A percentile compares a stretch with the other conserved stretches of the same genome.
Conservation (phyloP, 805 yeast species). For the Starmerella kuoi region DNA sequence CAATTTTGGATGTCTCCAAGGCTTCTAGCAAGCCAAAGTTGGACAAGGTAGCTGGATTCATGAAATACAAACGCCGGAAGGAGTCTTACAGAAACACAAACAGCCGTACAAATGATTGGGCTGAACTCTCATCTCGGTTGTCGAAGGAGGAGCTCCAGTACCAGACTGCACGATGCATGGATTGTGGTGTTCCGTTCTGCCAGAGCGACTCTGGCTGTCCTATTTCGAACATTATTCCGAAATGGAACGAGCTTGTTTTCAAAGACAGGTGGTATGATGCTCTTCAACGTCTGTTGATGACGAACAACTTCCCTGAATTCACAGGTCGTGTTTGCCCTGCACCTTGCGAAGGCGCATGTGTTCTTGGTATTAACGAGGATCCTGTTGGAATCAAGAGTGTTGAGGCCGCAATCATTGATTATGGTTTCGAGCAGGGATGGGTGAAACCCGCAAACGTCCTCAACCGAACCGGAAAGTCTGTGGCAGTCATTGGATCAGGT, state of each 20-base stretch:
- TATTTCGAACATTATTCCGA: slow-evolving; percentile 90
- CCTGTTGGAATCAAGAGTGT: slow-evolving; percentile 95
- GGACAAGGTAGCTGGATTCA: slow-evolving; percentile 80
- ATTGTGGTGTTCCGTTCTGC: slow-evolving; percentile 99
- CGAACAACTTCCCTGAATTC: slow-evolving; percentile 97
- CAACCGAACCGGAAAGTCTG: slow-evolving; percentile 67
- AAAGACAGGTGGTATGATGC: slow-evolving; percentile 93
- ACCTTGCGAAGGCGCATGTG: slow-evolving; percentile 97
- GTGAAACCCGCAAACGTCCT: slow-evolving; percentile 71
- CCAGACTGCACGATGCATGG: slow-evolving; percentile 98
- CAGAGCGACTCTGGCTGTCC: slow-evolving; percentile 98
- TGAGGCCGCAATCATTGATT: slow-evolving; percentile 91
- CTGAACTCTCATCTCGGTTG: slow-evolving; percentile 70
- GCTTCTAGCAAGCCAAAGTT: slow-evolving; percentile 47
- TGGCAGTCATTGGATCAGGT: slow-evolving; percentile 91
- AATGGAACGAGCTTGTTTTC: slow-evolving; percentile 94
- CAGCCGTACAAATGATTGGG: slow-evolving; percentile 79
- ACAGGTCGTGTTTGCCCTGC: slow-evolving; percentile 98
- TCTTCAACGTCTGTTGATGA: slow-evolving; percentile 78
- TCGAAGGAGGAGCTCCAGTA: slow-evolving; percentile 73
- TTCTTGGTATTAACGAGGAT: slow-evolving; percentile 81
- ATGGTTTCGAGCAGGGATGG: slow-evolving; percentile 96
- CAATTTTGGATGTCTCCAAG: slow-evolving; percentile 55
- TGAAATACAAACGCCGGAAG: slow-evolving; percentile 81
- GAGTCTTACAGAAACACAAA: slow-evolving; percentile 74